Base-by-base conservation (phyloP, 2,329 filamentous ascomycete species). In the Fusarium siculi region DNA sequence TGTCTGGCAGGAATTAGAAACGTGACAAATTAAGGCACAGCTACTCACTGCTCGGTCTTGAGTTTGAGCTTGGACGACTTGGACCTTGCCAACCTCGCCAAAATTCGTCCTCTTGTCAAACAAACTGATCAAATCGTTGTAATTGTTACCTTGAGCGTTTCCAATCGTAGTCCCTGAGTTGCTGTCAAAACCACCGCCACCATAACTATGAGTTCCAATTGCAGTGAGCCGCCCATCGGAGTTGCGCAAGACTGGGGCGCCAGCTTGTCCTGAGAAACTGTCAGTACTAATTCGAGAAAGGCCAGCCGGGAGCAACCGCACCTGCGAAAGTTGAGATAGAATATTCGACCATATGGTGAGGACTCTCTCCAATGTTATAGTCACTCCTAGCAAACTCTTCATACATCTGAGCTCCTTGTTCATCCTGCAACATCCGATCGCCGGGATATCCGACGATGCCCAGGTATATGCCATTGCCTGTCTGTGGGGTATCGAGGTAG, bases 401-500 rank as follows among this genome's bases (percentile, higher is more conserved):
- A 36, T 81, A 81, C 80, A 82, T 82, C 63, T 78, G 64, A 12
- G 74, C 80, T n/a, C 81, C 80, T 4, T 63, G 61, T 43, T 82
- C 69, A n/a, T 50, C 57, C 28, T 11, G 12, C 7, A 78, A 58
- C 6, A 9, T 60, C 53, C 74, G 69, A 47, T 81, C 79, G 12
- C 73, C 79, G 4, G 81, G 81, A 60, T 83, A 83, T 21, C 80
- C 81, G 23, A 82, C 77, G 14, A 83, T 68, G 4, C 80, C 81
- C 16, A 82, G 43, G 6, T 66, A 39, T 9, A 61, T 30, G 1
- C 53, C 46, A 4, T 40, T 28, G 4, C 23, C 66, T 16, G 46
- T 42, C 5, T 28, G 9, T 4, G 75, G 75, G 4, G 76, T 79
- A 19, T 57, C 14, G 7, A 53, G 39, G 46, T 69, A 80, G 23